phyloP scores from a whole-genome alignment of 305 asterid genomes.

The Salvia sclarea region DNA sequence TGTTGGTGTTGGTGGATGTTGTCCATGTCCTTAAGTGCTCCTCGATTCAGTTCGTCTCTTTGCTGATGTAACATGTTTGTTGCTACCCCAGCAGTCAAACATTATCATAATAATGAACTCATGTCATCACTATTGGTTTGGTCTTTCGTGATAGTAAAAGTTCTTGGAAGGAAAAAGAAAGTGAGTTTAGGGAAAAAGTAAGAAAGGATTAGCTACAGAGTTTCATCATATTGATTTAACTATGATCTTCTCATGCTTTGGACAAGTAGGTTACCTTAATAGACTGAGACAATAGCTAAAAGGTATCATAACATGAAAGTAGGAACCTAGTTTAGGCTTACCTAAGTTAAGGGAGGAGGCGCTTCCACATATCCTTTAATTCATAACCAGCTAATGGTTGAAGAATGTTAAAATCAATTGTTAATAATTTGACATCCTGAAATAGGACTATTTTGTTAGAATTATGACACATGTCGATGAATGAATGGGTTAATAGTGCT shows the following conservation, averaged over 20 bases:
- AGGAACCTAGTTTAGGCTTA: slow-evolving; percentile 5
- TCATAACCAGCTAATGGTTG: slow-evolving; percentile 11
- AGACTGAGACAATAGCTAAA: not conserved
- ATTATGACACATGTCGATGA: not conserved
- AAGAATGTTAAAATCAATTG: slow-evolving; percentile 7
- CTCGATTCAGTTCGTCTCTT: slow-evolving; percentile 11
- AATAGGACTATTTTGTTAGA: slow-evolving; percentile 17
- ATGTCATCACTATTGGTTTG: slow-evolving; percentile 7
- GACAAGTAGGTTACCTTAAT: slow-evolving; percentile 2
- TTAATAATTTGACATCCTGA: slow-evolving; percentile 9
- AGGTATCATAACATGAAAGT: slow-evolving; percentile 13
- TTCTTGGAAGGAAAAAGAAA: too few relatives aligned
- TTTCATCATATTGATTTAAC: not conserved
- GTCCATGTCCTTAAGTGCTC: slow-evolving; percentile 22
- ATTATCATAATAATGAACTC: slow-evolving; percentile 17
- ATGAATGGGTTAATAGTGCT: not conserved
- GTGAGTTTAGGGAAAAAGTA: not conserved
- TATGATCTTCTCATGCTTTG: not conserved
- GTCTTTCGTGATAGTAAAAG: not conserved
- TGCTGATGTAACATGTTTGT: slow-evolving; percentile 19
- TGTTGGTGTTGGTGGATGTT: slow-evolving; percentile 23
- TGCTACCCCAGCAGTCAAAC: slow-evolving; percentile 19
- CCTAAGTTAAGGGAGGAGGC: not conserved
- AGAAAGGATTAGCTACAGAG: slow-evolving; percentile 4
- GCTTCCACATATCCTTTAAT: not conserved